phyloP scores from a whole-genome alignment of 768 basidiomycete species.

The Kondoa malvinella region DNA sequence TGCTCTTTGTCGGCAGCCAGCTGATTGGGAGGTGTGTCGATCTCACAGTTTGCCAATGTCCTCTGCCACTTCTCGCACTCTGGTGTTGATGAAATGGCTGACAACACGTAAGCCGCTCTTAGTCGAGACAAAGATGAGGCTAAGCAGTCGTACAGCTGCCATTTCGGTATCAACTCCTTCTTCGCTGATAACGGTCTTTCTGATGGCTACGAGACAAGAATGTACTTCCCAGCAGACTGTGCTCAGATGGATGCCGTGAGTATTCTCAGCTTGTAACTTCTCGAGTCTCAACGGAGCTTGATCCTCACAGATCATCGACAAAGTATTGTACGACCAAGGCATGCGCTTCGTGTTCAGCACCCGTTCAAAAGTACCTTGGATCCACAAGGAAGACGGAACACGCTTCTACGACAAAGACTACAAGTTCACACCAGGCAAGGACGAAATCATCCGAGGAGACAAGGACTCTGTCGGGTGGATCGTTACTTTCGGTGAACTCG shows the following conservation, averaged over 20 bases:
- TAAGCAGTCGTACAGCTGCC: constrained; percentile 35
- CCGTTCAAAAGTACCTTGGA: constrained; percentile 72
- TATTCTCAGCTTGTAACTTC: neutral
- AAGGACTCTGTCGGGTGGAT: constrained; percentile 68
- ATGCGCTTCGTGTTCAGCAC: constrained; percentile 77
- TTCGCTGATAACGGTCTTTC: constrained; percentile 75
- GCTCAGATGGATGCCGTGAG: constrained; percentile 56
- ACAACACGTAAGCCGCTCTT: constrained; percentile 20
- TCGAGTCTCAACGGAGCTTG: constrained; percentile 14
- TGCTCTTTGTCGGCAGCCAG: neutral
- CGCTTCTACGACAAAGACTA: constrained; percentile 51
- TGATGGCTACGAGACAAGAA: constrained; percentile 50
- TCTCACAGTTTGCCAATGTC: constrained; percentile 49
- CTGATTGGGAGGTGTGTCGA: neutral
- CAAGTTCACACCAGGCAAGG: constrained; percentile 65
- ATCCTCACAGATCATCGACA: constrained; percentile 36
- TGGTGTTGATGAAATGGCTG: constrained; percentile 39
- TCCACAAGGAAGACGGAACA: constrained; percentile 54
- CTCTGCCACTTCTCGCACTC: constrained; percentile 79
- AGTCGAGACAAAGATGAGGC: neutral
- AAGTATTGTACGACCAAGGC: constrained; percentile 67
- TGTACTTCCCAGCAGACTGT: constrained; percentile 78
- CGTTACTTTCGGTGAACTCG: constrained; percentile 48
- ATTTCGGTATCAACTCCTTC: constrained; percentile 59
- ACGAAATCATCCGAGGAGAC: constrained; percentile 48